Percentiles rank a stretch among this genome's conserved stretches.
Conservation (phyloP, 2,329 filamentous ascomycete genomes). For the Colletotrichum musae region DNA sequence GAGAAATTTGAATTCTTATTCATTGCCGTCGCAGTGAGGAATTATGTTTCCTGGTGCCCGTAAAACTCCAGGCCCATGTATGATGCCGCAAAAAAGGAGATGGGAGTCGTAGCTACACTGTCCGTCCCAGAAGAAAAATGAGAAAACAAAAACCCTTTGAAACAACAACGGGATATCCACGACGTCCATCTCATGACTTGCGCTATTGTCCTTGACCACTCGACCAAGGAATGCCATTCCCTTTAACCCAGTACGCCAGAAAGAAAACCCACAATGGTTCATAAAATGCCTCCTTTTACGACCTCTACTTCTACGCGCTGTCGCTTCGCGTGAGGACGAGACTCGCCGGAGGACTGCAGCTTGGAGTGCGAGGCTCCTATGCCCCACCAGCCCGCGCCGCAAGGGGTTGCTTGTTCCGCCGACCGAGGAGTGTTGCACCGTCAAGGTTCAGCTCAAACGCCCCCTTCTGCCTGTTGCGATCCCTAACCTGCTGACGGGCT, state of each 20-base stretch:
- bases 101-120: slow-evolving; percentile 19
- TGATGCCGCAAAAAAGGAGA: slow-evolving; percentile 36
- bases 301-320: slow-evolving; percentile 1
- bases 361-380: slow-evolving; percentile 37
- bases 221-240: slow-evolving; percentile 38
- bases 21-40: slow-evolving; percentile 27
- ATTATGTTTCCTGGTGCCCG: slow-evolving; percentile 27
- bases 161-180: slow-evolving; percentile 39
- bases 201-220: slow-evolving; percentile 36
- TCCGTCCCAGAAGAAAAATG: slow-evolving; percentile 24
- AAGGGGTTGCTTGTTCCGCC: slow-evolving; percentile 70
- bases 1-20: slow-evolving; percentile 16
- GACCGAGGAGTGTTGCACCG: slow-evolving; percentile 89
- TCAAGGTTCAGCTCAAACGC: slow-evolving; percentile 94
- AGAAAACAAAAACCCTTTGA: slow-evolving; percentile 27
- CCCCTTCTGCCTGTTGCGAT: slow-evolving; percentile 78
- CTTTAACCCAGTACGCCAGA: slow-evolving; percentile 31
- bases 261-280: slow-evolving; percentile 23
- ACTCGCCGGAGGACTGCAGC: slow-evolving; percentile 16
- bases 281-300: slow-evolving; percentile 17
- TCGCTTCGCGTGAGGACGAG: not conserved
- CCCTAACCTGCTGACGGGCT: slow-evolving; percentile 82
- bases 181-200: slow-evolving; percentile 35
- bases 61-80: slow-evolving; percentile 39
- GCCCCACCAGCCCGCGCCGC: slow-evolving; percentile 57